phyloP scores from a whole-genome alignment of 208 protist genomes.

The Acanthamoeba royreba region DNA sequence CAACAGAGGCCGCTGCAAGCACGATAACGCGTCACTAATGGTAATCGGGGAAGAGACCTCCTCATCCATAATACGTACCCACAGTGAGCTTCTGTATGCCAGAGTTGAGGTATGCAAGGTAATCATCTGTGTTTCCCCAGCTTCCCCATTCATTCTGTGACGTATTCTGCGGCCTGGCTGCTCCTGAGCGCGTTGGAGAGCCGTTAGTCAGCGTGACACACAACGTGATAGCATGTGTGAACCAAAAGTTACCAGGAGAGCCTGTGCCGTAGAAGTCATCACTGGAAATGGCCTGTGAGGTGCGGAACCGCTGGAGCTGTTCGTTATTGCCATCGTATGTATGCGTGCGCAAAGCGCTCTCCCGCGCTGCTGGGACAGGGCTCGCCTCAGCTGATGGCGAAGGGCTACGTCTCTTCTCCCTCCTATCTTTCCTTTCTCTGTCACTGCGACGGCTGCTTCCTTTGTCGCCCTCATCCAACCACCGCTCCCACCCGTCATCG shows the following conservation, averaged over 20 bases:
- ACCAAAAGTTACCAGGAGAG: no score
- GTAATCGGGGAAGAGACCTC: neutral
- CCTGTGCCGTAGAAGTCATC: slow-evolving; percentile 25
- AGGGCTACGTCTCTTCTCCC: neutral
- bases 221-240: no score
- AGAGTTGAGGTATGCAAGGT: neutral
- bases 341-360: neutral
- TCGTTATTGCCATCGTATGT: neutral
- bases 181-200: neutral
- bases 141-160: neutral
- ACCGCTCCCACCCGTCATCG: slow-evolving; percentile 7
- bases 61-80: neutral
- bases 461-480: slow-evolving; percentile 16
- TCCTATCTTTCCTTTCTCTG: neutral
- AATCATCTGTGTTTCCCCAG: neutral
- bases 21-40: neutral
- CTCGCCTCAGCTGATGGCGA: neutral
- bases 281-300: slow-evolving; percentile 7
- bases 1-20: neutral
- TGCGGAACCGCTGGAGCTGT: neutral
- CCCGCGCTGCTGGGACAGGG: neutral
- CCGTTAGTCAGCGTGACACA: neutral
- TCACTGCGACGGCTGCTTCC: neutral
- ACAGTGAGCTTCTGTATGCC: neutral
- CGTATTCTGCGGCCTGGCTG: neutral